Base-by-base conservation (phyloP, 805 yeast genomes). In the Cyberlindnera veronae region DNA sequence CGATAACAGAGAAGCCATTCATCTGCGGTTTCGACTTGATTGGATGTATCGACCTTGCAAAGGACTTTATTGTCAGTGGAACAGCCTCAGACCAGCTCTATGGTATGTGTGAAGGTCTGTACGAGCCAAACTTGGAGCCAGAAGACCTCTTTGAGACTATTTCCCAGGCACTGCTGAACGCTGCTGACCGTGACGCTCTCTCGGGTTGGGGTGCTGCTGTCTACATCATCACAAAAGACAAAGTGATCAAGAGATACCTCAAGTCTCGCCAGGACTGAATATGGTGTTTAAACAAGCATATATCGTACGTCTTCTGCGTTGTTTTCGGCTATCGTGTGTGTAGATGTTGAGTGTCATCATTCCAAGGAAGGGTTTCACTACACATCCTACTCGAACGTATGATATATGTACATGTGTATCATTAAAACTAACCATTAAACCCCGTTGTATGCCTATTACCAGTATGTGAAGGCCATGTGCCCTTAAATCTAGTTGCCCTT, bases 91-190 rank as follows among this genome's bases (percentile, higher is more conserved):
- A 91, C 60, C 99, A 93, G 69, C 72, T 93, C 42, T 93, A 83
- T 60, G 99, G 99, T 64, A 91, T 93, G 97, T 95, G 99, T 67
- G 99, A 93, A 68, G 77, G 95, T 11, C 72, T 93, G 44, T 95
- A 89, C 66, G 98, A 93, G 66, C 97, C 98, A 30, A 71, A 85
- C 57, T 71, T 95, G 53, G 97, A 79, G 62, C 89, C 98, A 6
- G 98, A 93, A 52, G 96, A 93, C 63, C 71, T 93, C 53, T 93
- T 93, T 60, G 98, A 93, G 65, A 91, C 98, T 29, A 84, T 89
- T 14, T 36, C 34, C 6, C 34, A 32, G 27, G 34, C 97, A 1
- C 69, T 93, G 44, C 70, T 93, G 69, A 88, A 85, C 61, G 98
- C 96, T 15, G 95, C 34, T 21, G 39, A 36, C 23, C 39, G 39